Evolutionary conservation across 345 rosid genomes (phyloP).

Genomic region (Corymbia maculata): DNA sequence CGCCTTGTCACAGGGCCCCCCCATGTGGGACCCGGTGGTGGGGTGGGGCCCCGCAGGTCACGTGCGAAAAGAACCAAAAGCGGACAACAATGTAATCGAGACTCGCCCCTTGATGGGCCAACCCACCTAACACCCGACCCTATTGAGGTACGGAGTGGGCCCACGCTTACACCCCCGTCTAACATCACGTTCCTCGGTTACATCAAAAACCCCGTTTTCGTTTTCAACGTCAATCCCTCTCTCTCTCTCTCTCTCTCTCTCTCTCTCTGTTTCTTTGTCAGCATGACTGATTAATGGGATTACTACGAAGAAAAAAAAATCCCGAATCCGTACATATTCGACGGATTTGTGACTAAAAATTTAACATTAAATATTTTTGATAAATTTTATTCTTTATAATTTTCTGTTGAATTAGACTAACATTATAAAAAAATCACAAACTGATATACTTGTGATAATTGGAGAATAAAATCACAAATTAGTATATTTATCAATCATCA

Average conservation of each 20-base stretch:
- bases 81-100: not conserved
- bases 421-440: no score
- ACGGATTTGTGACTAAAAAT: no score
- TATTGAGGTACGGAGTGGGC: not conserved
- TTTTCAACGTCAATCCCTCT: not conserved
- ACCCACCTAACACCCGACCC: not conserved
- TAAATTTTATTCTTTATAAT: no score
- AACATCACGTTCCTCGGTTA: not conserved
- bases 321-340: not conserved
- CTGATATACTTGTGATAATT: accelerated
- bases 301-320: no score
- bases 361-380: no score
- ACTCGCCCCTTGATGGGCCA: not conserved
- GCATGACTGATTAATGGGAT: not conserved
- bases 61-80: not conserved
- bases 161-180: not conserved
- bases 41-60: not conserved
- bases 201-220: not conserved
- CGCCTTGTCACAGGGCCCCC: not conserved
- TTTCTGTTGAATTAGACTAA: no score
- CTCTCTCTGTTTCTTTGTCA: not conserved
- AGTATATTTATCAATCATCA: accelerated
- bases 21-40: not conserved
- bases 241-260: not conserved
- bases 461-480: no score